phyloP scores from a whole-genome alignment of 805 yeast genomes.

The Komagataella phaffii region DNA sequence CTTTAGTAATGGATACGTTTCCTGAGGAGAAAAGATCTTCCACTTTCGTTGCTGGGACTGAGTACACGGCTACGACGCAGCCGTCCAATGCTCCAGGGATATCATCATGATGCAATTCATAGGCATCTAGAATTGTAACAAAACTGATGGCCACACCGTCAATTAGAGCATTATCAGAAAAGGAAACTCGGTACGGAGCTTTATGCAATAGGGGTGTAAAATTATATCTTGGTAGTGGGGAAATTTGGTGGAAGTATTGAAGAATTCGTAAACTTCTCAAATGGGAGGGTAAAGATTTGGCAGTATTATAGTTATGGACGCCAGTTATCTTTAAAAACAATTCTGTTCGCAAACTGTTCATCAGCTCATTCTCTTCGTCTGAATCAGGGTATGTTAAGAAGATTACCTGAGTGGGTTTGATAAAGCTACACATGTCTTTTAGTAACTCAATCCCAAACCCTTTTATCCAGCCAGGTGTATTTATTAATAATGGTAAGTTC shows the following conservation, averaged over 20 bases:
- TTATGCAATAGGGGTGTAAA: constrained; percentile 26
- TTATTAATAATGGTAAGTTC: constrained; percentile 38
- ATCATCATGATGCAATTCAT: constrained; percentile 18
- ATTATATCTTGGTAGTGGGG: constrained; percentile 17
- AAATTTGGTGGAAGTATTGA: constrained; percentile 37
- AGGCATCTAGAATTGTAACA: constrained; percentile 19
- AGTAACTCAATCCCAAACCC: constrained; percentile 70
- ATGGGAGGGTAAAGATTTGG: constrained; percentile 33
- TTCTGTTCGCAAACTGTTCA: constrained; percentile 5
- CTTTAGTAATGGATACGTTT: neutral
- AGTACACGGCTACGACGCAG: neutral
- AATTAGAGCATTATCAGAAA: constrained; percentile 10
- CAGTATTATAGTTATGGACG: neutral
- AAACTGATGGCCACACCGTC: constrained; percentile 3
- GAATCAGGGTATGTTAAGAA: constrained; percentile 27
- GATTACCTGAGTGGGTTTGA: constrained; percentile 43
- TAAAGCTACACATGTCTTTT: constrained; percentile 25
- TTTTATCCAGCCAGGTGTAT: constrained; percentile 86
- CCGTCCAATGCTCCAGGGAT: constrained; percentile 6
- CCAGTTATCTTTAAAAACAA: neutral
- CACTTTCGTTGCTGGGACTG: neutral
- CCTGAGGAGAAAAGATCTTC: neutral
- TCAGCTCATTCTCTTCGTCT: constrained; percentile 17
- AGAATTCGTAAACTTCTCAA: constrained; percentile 36
- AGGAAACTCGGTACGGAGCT: constrained; percentile 28